These are phyloP conservation scores for Ophiostoma himal-ulmi DNA, from an alignment of 2,329 filamentous ascomycete species.

Conservation along the genomic window DNA sequence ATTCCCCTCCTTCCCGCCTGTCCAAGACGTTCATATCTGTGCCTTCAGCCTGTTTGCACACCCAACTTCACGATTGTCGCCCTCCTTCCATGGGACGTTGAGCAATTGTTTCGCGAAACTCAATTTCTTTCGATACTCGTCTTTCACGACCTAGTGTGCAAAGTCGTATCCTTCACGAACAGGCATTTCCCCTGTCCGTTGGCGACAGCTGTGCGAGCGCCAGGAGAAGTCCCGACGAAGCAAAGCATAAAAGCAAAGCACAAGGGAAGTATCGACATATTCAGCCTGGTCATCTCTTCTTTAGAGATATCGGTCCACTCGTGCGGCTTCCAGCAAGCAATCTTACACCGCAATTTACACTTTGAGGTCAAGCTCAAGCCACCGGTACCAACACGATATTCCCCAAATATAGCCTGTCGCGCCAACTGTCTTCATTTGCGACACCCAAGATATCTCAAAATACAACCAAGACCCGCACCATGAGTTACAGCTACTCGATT, in stretches of 20 bases:
- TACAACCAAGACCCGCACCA: slow-evolving; percentile 13
- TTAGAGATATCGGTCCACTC: background rate
- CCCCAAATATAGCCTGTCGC: background rate
- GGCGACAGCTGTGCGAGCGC: background rate
- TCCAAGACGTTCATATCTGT: background rate
- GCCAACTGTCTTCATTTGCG: background rate
- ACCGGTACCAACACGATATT: background rate
- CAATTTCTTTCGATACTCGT: background rate
- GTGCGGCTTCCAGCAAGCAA: background rate
- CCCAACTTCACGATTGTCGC: background rate
- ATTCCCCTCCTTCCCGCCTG: background rate
- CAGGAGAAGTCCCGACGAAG: background rate
- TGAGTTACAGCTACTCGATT: slow-evolving; percentile 36
- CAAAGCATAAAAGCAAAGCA: background rate
- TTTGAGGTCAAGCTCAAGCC: background rate
- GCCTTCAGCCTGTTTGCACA: background rate
- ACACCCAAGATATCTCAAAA: background rate
- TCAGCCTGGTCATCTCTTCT: background rate
- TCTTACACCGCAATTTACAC: background rate
- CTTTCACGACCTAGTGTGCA: background rate
- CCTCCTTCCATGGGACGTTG: background rate
- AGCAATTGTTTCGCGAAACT: background rate
- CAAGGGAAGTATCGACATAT: background rate
- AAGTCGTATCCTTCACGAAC: background rate
- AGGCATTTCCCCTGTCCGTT: background rate